Base-by-base conservation (phyloP, 192 early-diverging fungal species). In the Linnemannia elongata region DNA sequence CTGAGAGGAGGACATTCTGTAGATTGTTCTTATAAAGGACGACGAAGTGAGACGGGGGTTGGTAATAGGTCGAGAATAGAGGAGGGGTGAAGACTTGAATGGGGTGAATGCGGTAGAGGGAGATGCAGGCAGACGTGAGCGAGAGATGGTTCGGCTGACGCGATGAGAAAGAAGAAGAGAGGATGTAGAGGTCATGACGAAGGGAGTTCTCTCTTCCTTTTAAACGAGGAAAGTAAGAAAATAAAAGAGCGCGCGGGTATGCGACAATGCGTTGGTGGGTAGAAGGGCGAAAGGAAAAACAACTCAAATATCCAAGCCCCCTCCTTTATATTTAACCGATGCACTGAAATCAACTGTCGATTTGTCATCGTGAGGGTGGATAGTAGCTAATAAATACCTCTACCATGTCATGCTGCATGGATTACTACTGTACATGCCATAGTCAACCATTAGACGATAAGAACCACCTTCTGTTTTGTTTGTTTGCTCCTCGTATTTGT, bases 121-220 rank as follows among this genome's bases (percentile, higher is more conserved):
- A 24, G 47, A 74, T 35, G 47, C 73, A 42, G 70, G 44, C 70
- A 72, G 20, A 42, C 15, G 70, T 72, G 41, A n/a, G 70, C 22
- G 70, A 44, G 70, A n/a, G 60, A 66, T 33, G n/a, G 60, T 33
- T 12, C 30, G n/a, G 30, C 15, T 66, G 60, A 41, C 39, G 13
- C 9, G 39, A 15, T 49, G 42, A 45, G 38, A 39, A 39, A 35
- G 72, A n/a, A 73, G 44, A 73, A 10, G 42, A 35, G 44, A 45
- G 33, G 10, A 66, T 66, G 30, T 66, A 8, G 57, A 24, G n/a
- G 60, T 33, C 60, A 66, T 66, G 60, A 30, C 27, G 1, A 36
- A 45, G 45, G 66, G 38, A 69, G 68, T 38, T 12, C 13, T 49
- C 17, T 20, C 17, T 3, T 20, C 49, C 8, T 41, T 74, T 44